Base-by-base conservation (phyloP, 768 basidiomycete genomes). In the Lanmaoa pseudosensibilis region DNA sequence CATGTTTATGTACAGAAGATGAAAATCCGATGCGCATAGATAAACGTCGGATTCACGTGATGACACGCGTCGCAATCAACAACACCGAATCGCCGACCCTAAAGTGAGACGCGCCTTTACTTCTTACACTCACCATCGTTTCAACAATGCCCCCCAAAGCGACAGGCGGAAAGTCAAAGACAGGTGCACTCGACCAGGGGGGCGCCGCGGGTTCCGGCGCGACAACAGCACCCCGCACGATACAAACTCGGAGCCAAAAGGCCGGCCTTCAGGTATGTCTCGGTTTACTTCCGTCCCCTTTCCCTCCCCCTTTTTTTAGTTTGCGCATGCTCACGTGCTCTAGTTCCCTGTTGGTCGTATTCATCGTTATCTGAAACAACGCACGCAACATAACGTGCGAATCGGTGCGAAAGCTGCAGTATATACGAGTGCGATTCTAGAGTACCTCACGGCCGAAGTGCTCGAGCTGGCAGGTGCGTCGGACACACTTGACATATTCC, bases 331-430 rank as follows among this genome's bases (percentile, higher is more conserved):
- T 56, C 32, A 55, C 46, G 25, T 16, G 13, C 25, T 10, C 19
- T 38, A 94, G 93, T 97, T 97, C 73, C 94, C 94, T 37, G 95
- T 97, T 44, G 94, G 94, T 49, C 94, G 94, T 92, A 94, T 97
- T 54, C 95, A 98, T 71, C 85, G 95, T 78, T 96, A 92, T 75
- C 76, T 97, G 62, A 94, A 97, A 72, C 88, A 88, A 68, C 83
- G 90, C 61, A 96, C 92, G 18, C 91, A 94, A 70, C 88, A 95
- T 74, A 95, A 94, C 68, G 87, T 96, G 52, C 89, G 94, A 37
- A 93, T 98, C 61, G 95, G 94, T 30, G 95, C 94, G n/a, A 97
- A 97, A 72, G 94, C 94, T 27, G 94, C 95, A 10, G 95, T 98
- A 16, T 96, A 96, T 73, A 93, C 92, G n/a, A 87, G 91, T 37